Evolutionary conservation across 116 monocot species (phyloP).

Genomic region (Papilionanthe hybrid): DNA sequence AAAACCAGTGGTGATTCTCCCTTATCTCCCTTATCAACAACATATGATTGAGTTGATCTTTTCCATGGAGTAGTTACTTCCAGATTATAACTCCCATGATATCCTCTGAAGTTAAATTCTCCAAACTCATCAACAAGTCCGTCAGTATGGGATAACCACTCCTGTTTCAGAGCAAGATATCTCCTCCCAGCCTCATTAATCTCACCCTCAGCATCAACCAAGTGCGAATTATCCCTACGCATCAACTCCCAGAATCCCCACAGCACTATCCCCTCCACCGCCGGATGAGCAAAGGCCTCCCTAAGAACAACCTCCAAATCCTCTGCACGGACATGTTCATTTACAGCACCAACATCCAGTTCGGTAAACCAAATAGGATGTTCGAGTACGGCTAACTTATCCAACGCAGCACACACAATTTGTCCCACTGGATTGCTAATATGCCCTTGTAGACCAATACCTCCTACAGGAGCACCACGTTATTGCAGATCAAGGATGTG

Average conservation of each 20-base stretch:
- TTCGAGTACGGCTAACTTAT: slow-evolving; percentile 58
- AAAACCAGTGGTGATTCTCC: slow-evolving; percentile 36
- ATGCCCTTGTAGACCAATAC: slow-evolving; percentile 75
- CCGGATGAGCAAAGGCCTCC: slow-evolving; percentile 72
- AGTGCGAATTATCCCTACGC: slow-evolving; percentile 52
- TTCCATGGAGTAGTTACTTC: slow-evolving; percentile 39
- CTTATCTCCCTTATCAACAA: slow-evolving; percentile 54
- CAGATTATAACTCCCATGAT: slow-evolving; percentile 48
- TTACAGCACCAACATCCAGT: slow-evolving; percentile 53
- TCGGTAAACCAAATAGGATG: slow-evolving; percentile 91
- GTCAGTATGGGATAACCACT: slow-evolving; percentile 57
- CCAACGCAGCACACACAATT: slow-evolving; percentile 59
- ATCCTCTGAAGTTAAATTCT: slow-evolving; percentile 67
- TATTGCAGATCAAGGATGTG: slow-evolving; percentile 73
- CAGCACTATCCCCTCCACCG: slow-evolving; percentile 69
- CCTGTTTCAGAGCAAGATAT: slow-evolving; percentile 55
- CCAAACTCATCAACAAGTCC: slow-evolving; percentile 30
- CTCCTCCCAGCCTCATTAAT: slow-evolving; percentile 81
- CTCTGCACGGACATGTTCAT: slow-evolving; percentile 69
- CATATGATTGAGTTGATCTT: slow-evolving; percentile 29
- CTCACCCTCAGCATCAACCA: slow-evolving; percentile 67
- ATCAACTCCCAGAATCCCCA: slow-evolving; percentile 90
- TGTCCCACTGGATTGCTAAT: slow-evolving; percentile 66
- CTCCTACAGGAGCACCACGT: slow-evolving; percentile 55
- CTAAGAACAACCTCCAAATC: slow-evolving; percentile 78